Conservation (phyloP, 352 stramenopile genomes). For the Phytopythium ostracodes region DNA sequence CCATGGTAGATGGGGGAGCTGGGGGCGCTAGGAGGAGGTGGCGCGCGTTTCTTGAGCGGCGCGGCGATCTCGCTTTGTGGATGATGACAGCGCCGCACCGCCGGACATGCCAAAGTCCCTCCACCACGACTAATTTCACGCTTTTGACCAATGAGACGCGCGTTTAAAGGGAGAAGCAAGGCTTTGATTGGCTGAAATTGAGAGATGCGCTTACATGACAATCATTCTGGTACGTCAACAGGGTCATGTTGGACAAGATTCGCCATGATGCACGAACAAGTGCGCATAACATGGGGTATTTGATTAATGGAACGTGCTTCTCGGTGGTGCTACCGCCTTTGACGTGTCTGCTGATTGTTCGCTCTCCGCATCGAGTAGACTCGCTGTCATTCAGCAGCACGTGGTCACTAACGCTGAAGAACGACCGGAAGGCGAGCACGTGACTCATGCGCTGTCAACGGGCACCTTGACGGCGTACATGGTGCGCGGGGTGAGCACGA, state of each 20-base stretch:
- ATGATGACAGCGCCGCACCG: background rate
- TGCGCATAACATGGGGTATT: too few species aligned
- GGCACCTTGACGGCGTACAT: conserved; percentile 31
- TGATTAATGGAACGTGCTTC: background rate
- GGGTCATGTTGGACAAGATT: background rate
- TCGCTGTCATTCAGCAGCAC: background rate
- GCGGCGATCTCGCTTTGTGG: background rate
- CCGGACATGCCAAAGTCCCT: background rate
- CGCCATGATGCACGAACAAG: background rate
- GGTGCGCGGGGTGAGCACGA: conserved; percentile 52
- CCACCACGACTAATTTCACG: background rate
- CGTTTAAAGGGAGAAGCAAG: background rate
- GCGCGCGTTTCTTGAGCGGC: background rate
- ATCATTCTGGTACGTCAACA: conserved; percentile 1
- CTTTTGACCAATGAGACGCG: background rate
- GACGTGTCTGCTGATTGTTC: background rate
- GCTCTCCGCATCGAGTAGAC: background rate
- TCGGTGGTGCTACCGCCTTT: background rate
- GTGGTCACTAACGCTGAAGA: background rate
- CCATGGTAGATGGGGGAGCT: conserved; percentile 26
- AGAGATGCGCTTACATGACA: background rate
- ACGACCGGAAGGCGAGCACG: background rate
- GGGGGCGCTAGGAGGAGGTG: background rate
- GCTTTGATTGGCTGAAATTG: background rate
- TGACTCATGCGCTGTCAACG: conserved; percentile 3